A percentile compares a stretch with the other conserved stretches of the same genome.
Evolutionary conservation across 441 rosid genomes (phyloP).

Genomic region (Biscutella laevigata): DNA sequence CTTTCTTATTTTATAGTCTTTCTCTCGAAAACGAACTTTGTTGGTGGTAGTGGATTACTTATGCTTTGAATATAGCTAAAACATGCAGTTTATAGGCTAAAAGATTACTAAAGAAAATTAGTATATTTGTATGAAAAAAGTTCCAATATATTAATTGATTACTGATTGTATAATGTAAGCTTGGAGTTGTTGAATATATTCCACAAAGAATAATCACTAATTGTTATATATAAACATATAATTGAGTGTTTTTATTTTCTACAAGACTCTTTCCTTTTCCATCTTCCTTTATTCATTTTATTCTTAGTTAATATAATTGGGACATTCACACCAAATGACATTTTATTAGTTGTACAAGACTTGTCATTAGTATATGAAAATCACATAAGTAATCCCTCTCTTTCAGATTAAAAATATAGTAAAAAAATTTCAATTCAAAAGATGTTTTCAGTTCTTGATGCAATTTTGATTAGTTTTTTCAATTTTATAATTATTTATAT

Average conservation of each 20-base stretch:
- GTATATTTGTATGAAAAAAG: slow-evolving; percentile 3
- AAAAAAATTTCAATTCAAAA: no score
- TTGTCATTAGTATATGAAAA: background rate
- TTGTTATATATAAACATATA: background rate
- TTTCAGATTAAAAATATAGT: no score
- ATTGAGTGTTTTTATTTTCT: slow-evolving; percentile 10
- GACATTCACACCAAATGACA: background rate
- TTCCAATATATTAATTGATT: background rate
- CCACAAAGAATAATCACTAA: slow-evolving; percentile 4
- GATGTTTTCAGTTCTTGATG: no score
- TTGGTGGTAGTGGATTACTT: slow-evolving; percentile 15
- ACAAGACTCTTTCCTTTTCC: slow-evolving; percentile 4
- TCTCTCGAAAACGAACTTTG: slow-evolving; percentile 3
- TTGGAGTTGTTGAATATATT: slow-evolving; percentile 29
- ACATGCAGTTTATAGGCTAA: slow-evolving; percentile 6
- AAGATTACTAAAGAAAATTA: slow-evolving; percentile 15
- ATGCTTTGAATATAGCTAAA: slow-evolving; percentile 14
- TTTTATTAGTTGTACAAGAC: background rate
- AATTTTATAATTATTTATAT: no score
- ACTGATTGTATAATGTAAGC: slow-evolving; percentile 5
- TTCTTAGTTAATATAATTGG: background rate
- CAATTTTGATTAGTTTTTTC: no score
- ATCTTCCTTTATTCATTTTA: background rate
- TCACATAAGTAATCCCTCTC: no score
- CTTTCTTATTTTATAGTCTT: slow-evolving; percentile 3